phyloP scores from a whole-genome alignment of 139 green algal species.

The Chlamydomonas sp. region DNA sequence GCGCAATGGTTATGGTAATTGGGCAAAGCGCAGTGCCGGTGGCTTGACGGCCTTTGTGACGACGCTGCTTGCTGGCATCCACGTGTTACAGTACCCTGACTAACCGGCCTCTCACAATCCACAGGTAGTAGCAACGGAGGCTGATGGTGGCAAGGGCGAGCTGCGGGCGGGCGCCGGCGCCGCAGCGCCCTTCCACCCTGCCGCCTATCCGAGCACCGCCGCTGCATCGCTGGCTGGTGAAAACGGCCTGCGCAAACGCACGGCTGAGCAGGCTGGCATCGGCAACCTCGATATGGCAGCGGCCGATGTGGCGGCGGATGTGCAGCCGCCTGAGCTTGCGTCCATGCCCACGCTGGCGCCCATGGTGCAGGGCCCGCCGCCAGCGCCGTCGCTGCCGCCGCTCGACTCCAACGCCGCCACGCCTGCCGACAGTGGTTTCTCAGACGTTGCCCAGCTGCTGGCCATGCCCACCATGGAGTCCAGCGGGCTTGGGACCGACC shows the following conservation, averaged over 20 bases:
- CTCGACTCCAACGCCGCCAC: not conserved
- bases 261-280: not conserved
- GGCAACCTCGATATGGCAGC: not conserved
- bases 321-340: not conserved
- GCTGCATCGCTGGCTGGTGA: not conserved
- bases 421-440: conserved; percentile 10
- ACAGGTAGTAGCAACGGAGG: too few species aligned
- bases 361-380: not conserved
- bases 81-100: too few species aligned
- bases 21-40: too few species aligned
- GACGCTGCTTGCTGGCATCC: too few species aligned
- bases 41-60: too few species aligned
- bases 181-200: not conserved
- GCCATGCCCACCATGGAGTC: conserved; percentile 4
- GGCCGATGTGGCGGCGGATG: not conserved
- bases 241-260: not conserved
- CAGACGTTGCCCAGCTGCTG: conserved; percentile 7
- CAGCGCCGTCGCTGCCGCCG: not conserved
- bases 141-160: too few species aligned
- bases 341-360: conserved; percentile 6
- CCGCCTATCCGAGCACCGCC: too few species aligned
- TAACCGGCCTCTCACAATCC: too few species aligned
- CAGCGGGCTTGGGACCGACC: not conserved
- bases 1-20: too few species aligned
- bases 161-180: not conserved